Evolutionary conservation across 352 stramenopile genomes (phyloP).

Genomic region (Plasmopara halstedii): DNA sequence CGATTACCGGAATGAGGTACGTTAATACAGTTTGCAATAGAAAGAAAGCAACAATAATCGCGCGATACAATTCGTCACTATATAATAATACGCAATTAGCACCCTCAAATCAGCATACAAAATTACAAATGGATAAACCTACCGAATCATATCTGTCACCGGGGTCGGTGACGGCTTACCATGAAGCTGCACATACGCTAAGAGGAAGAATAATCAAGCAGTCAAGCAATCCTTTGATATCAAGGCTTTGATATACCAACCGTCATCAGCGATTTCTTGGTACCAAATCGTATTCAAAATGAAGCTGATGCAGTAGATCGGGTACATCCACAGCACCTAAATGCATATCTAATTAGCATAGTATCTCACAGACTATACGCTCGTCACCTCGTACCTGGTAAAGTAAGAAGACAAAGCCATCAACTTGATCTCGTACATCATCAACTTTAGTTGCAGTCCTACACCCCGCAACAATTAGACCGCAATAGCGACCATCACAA

Average conservation of each 20-base stretch:
- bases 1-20: slow-evolving; percentile 72
- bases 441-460: slow-evolving; percentile 50
- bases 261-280: slow-evolving; percentile 85
- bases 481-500: neutral
- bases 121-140: neutral
- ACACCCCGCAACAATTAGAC: neutral
- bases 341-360: slow-evolving; percentile 1
- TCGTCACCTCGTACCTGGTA: slow-evolving; percentile 47
- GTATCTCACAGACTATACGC: neutral
- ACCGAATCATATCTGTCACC: slow-evolving; percentile 85
- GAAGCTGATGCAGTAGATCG: slow-evolving; percentile 89
- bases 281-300: slow-evolving; percentile 90
- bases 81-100: neutral
- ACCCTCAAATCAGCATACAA: neutral
- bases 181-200: slow-evolving; percentile 76
- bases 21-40: slow-evolving; percentile 77
- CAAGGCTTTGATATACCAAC: slow-evolving; percentile 20
- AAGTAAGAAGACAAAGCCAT: slow-evolving; percentile 80
- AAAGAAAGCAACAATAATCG: slow-evolving; percentile 83
- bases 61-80: slow-evolving; percentile 78
- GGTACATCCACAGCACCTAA: slow-evolving; percentile 84
- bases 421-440: slow-evolving; percentile 66
- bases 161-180: slow-evolving; percentile 67
- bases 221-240: neutral
- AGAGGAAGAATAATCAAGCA: neutral